Evolutionary conservation across 768 basidiomycete species (phyloP).

Genomic region (Stropharia rugosoannulata): DNA sequence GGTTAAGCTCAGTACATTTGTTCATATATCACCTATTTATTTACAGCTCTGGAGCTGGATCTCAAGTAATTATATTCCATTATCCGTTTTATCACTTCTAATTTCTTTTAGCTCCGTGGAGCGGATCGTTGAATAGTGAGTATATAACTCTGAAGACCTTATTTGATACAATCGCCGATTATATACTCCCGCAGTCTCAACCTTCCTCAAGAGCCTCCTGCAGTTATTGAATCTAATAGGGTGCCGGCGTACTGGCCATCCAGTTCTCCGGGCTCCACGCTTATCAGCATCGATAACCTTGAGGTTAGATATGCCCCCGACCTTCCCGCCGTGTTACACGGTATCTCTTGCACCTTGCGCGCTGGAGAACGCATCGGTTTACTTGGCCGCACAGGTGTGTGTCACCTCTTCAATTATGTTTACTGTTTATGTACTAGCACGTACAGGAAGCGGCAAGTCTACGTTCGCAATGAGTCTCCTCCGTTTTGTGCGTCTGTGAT

Average conservation of each 20-base stretch:
- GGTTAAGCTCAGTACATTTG: background rate
- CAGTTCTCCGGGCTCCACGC: slow-evolving; percentile 46
- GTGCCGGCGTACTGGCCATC: slow-evolving; percentile 96
- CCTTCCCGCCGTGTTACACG: slow-evolving; percentile 75
- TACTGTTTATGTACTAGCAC: too few relatives aligned
- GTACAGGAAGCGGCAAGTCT: slow-evolving; percentile 70
- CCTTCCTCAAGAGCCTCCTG: slow-evolving; percentile 84
- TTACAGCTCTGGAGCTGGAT: slow-evolving; percentile 64
- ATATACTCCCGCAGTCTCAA: slow-evolving; percentile 42
- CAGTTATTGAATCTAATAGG: slow-evolving; percentile 67
- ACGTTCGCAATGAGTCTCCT: slow-evolving; percentile 86
- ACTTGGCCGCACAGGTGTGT: slow-evolving; percentile 69
- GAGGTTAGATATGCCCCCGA: slow-evolving; percentile 84
- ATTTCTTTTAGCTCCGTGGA: slow-evolving; percentile 68
- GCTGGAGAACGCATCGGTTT: slow-evolving; percentile 77
- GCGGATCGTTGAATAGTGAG: slow-evolving; percentile 82
- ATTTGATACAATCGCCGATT: background rate
- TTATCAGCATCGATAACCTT: slow-evolving; percentile 73
- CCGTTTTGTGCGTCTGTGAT: slow-evolving; percentile 58
- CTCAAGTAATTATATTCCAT: slow-evolving; percentile 49
- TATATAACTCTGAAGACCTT: background rate
- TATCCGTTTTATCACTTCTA: background rate
- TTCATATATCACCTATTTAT: slow-evolving; percentile 14
- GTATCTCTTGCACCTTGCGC: slow-evolving; percentile 69
- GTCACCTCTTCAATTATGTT: background rate